These are phyloP conservation scores for Fonsecaea pugnacius DNA, from an alignment of 2,329 filamentous ascomycete genomes.

Conservation along the genomic window DNA sequence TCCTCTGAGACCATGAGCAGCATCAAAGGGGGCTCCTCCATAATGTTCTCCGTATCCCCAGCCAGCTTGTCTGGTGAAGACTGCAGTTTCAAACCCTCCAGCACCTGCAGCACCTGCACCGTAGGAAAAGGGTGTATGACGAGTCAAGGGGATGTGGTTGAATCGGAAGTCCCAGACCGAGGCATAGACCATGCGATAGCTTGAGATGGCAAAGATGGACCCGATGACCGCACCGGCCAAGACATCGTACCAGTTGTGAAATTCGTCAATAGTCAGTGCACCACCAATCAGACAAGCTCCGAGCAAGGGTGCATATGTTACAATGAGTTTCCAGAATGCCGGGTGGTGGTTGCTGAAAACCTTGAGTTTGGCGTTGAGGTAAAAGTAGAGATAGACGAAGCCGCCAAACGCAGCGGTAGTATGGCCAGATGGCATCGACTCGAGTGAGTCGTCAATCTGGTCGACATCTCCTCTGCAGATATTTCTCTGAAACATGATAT, in stretches of 20 bases:
- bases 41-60: conserved; percentile 59
- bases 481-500: conserved; percentile 70
- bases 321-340: conserved; percentile 73
- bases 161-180: conserved; percentile 71
- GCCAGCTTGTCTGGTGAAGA: conserved; percentile 64
- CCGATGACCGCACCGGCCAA: conserved; percentile 69
- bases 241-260: conserved; percentile 77
- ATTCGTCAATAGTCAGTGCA: conserved; percentile 72
- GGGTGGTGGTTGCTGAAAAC: conserved; percentile 74
- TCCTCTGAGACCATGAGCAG: conserved; percentile 38
- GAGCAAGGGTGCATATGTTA: conserved; percentile 67
- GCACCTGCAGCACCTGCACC: conserved; percentile 44
- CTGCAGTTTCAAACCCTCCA: conserved; percentile 56
- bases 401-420: conserved; percentile 63
- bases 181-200: conserved; percentile 71
- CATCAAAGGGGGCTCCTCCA: conserved; percentile 51
- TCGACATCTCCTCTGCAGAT: conserved; percentile 70
- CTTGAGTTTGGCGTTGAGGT: conserved; percentile 79
- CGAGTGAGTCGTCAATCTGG: conserved; percentile 70
- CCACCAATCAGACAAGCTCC: conserved; percentile 71
- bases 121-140: conserved; percentile 61
- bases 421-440: conserved; percentile 75
- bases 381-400: conserved; percentile 68
- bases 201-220: conserved; percentile 65
- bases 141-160: conserved; percentile 68